These are phyloP conservation scores for Dianthus caryophyllus DNA, from an alignment of 148 eudicot genomes.

Conservation along the genomic window DNA sequence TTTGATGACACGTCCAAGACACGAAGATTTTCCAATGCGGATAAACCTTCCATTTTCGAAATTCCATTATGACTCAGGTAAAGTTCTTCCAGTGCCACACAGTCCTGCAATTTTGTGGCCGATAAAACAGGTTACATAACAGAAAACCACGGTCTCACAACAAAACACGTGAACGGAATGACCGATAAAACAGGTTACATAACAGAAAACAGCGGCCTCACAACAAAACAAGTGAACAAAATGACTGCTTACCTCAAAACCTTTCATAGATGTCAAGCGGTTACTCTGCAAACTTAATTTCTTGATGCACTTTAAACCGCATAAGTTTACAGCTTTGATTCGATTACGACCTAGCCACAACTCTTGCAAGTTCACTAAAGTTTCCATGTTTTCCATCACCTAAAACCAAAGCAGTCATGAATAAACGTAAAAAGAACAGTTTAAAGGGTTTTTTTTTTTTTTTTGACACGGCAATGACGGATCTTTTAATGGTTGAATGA, in stretches of 20 bases:
- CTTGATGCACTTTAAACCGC: constrained; percentile 85
- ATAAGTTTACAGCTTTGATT: constrained; percentile 64
- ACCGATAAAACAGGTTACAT: background rate
- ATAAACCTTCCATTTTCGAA: constrained; percentile 79
- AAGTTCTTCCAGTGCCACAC: constrained; percentile 81
- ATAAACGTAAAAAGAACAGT: background rate
- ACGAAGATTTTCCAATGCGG: constrained; percentile 71
- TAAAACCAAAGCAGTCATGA: constrained; percentile 20
- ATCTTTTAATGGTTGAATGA: constrained; percentile 16
- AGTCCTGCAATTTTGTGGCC: constrained; percentile 50
- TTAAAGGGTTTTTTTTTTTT: background rate
- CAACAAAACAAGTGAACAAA: background rate
- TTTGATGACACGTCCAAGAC: constrained; percentile 87
- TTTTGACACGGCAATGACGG: background rate
- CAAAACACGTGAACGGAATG: background rate
- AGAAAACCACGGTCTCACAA: background rate
- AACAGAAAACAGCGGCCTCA: constrained; percentile 5
- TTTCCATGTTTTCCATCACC: constrained; percentile 87
- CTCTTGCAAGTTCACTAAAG: constrained; percentile 64
- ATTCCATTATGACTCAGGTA: constrained; percentile 98
- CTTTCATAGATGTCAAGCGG: constrained; percentile 75
- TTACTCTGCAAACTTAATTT: constrained; percentile 97
- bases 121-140: background rate
- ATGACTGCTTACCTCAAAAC: constrained; percentile 62
- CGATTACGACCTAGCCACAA: constrained; percentile 98